Percentiles rank a stretch among this genome's conserved stretches.
Evolutionary conservation across 2,329 filamentous ascomycete species (phyloP).

Genomic region (Ambrosiella cleistominuta): DNA sequence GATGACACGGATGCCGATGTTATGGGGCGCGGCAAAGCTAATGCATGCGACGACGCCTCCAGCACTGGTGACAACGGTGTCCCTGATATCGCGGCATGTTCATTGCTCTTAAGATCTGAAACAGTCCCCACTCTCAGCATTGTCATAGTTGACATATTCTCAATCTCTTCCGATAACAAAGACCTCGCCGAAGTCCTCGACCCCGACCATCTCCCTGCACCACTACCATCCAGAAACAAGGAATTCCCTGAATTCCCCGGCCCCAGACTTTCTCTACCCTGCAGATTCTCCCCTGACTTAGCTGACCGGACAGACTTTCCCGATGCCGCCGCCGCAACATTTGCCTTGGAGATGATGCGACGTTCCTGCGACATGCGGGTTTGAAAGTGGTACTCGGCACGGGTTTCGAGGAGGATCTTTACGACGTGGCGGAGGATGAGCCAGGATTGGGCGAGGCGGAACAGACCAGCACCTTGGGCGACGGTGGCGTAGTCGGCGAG

Average conservation of each 20-base stretch:
- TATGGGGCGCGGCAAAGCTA: neutral
- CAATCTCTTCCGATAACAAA: constrained; percentile 36
- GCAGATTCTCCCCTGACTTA: neutral
- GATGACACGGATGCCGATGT: neutral
- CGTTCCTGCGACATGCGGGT: constrained; percentile 19
- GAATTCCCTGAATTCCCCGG: too few relatives aligned
- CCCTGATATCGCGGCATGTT: constrained; percentile 15
- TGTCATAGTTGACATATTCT: constrained; percentile 44
- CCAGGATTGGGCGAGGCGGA: constrained; percentile 47
- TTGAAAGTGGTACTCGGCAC: constrained; percentile 41
- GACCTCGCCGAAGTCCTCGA: constrained; percentile 22
- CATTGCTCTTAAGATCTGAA: constrained; percentile 20
- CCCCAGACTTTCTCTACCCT: too few relatives aligned
- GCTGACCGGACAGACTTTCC: neutral
- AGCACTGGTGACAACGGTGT: constrained; percentile 30
- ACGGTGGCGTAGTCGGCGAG: constrained; percentile 39
- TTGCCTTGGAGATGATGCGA: constrained; percentile 1
- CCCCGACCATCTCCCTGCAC: neutral
- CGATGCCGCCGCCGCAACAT: constrained; percentile 8
- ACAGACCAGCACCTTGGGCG: constrained; percentile 39
- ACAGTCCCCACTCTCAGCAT: constrained; percentile 41
- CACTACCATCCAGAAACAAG: neutral
- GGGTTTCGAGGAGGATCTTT: constrained; percentile 32
- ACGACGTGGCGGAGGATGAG: constrained; percentile 40
- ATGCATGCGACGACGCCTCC: constrained; percentile 31